These are phyloP conservation scores for Rostrohypoxylon terebratum DNA, from an alignment of 495 filamentous ascomycete genomes.

Conservation along the genomic window DNA sequence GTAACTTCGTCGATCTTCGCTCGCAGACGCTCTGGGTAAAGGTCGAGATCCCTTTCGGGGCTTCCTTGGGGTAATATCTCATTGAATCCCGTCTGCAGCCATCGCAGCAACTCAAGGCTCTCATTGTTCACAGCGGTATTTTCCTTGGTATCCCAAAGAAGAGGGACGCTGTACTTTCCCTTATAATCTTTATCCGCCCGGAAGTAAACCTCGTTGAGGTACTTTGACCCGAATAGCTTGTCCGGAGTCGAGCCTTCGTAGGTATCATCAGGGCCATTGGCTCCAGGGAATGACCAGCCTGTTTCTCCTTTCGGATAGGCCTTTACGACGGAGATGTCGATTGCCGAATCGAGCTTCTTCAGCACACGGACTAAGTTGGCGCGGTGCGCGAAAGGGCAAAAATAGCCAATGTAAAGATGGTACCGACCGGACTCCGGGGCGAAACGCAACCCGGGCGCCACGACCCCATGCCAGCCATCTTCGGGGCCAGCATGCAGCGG, in stretches of 20 bases:
- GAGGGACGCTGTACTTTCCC: conserved; percentile 83
- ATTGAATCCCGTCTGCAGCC: conserved; percentile 77
- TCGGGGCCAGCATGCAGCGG: conserved; percentile 31
- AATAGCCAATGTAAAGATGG: conserved; percentile 74
- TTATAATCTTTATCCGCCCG: conserved; percentile 73
- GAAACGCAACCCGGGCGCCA: conserved; percentile 49
- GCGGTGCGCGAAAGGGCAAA: conserved; percentile 67
- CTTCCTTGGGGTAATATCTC: conserved; percentile 71
- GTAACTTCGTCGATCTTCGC: conserved; percentile 71
- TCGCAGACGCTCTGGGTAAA: conserved; percentile 68
- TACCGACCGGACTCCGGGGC: conserved; percentile 78
- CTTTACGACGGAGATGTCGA: conserved; percentile 70
- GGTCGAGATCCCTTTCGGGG: conserved; percentile 48
- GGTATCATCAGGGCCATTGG: conserved; percentile 60
- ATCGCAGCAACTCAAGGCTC: conserved; percentile 83
- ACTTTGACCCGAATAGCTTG: conserved; percentile 67
- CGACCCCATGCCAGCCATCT: conserved; percentile 38
- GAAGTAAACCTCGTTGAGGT: conserved; percentile 79
- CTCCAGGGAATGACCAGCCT: conserved; percentile 82
- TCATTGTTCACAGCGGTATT: conserved; percentile 86
- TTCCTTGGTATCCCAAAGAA: conserved; percentile 79
- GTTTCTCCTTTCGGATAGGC: conserved; percentile 36
- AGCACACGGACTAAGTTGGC: conserved; percentile 76
- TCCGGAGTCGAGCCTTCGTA: conserved; percentile 67
- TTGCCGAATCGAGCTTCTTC: conserved; percentile 78